These are phyloP conservation scores for Gillenia trifoliata DNA, from an alignment of 306 rosid species.

Conservation along the genomic window DNA sequence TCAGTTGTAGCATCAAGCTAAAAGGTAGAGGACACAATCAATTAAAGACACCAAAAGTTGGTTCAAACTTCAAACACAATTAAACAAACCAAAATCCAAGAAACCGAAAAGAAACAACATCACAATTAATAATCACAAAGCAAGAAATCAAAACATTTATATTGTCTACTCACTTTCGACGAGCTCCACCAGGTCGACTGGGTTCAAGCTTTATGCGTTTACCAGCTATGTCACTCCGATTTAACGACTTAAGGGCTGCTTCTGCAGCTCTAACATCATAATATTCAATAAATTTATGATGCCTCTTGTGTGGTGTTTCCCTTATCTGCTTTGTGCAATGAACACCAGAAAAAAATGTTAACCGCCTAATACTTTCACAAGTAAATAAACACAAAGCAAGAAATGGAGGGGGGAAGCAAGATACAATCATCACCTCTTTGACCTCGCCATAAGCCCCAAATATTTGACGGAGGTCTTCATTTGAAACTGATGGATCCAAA, in stretches of 20 bases:
- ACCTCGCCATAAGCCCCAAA: constrained; percentile 92
- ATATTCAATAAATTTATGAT: constrained; percentile 85
- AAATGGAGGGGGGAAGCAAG: background rate
- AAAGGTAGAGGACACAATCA: constrained; percentile 10
- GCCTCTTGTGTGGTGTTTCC: constrained; percentile 94
- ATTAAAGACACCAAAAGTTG: constrained; percentile 4
- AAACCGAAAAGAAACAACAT: background rate
- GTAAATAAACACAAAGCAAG: background rate
- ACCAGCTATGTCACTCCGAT: constrained; percentile 90
- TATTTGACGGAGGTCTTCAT: constrained; percentile 83
- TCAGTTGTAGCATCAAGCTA: constrained; percentile 84
- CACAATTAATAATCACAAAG: background rate
- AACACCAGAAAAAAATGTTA: constrained; percentile 6
- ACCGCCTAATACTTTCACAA: background rate
- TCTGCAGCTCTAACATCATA: constrained; percentile 90
- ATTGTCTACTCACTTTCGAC: constrained; percentile 62
- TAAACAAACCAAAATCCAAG: background rate
- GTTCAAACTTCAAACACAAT: background rate
- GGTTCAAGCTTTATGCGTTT: constrained; percentile 96
- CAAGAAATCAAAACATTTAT: background rate
- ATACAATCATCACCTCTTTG: constrained; percentile 66
- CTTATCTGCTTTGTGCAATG: constrained; percentile 59
- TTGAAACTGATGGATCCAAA: constrained; percentile 86
- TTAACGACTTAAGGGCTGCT: constrained; percentile 83
- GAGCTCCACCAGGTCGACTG: constrained; percentile 98